phyloP scores from a whole-genome alignment of 2,329 filamentous ascomycete species.

The Aspergillus hortae region DNA sequence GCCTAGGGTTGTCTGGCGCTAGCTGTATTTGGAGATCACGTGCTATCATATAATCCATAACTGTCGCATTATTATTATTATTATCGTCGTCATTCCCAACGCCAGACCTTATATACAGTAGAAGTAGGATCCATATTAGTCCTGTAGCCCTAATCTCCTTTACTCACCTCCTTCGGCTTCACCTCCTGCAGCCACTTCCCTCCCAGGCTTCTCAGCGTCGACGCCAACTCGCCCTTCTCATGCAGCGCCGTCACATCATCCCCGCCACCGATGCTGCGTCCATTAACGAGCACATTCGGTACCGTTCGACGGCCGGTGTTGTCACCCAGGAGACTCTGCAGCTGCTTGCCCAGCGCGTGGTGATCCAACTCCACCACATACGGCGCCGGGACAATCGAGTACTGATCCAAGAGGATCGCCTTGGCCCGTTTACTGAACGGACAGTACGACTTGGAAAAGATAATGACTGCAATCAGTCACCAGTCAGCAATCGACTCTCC shows the following conservation, averaged over 20 bases:
- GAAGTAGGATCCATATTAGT: background rate
- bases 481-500: slow-evolving; percentile 1
- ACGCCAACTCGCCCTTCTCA: slow-evolving; percentile 61
- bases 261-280: slow-evolving; percentile 82
- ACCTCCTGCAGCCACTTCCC: slow-evolving; percentile 59
- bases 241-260: slow-evolving; percentile 79
- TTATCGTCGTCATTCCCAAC: background rate
- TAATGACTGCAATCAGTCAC: slow-evolving; percentile 62
- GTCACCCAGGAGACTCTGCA: slow-evolving; percentile 69
- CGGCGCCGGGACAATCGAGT: slow-evolving; percentile 76
- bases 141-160: background rate
- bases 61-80: background rate
- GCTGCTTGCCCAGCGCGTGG: slow-evolving; percentile 66
- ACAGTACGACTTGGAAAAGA: slow-evolving; percentile 95
- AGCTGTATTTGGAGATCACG: background rate
- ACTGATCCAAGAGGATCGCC: slow-evolving; percentile 75
- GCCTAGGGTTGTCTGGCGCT: slow-evolving; percentile 28
- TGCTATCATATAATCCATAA: background rate
- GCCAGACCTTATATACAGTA: background rate
- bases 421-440: slow-evolving; percentile 84
- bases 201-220: slow-evolving; percentile 69
- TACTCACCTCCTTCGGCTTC: slow-evolving; percentile 16
- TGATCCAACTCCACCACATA: slow-evolving; percentile 87
- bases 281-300: slow-evolving; percentile 86
- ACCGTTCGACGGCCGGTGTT: slow-evolving; percentile 82